Conservation (phyloP, 2,329 filamentous ascomycete species). For the Talaromyces pinophilus region DNA sequence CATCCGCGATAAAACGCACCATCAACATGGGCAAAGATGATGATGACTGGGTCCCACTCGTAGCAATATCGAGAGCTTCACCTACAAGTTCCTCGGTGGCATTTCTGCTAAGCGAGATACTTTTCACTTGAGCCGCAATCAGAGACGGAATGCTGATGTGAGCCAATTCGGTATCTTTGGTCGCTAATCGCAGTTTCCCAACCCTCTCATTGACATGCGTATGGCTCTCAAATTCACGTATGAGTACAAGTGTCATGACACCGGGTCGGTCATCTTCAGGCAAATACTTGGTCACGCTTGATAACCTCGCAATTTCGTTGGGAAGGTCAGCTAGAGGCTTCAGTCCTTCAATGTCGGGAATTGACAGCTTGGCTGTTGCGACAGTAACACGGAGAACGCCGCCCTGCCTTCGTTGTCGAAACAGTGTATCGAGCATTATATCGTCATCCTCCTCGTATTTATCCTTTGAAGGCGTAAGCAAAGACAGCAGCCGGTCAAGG, state of each 20-base stretch:
- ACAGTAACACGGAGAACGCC: slow-evolving; percentile 73
- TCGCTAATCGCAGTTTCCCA: slow-evolving; percentile 62
- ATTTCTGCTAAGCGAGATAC: slow-evolving; percentile 64
- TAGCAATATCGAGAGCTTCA: slow-evolving; percentile 51
- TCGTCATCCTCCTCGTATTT: slow-evolving; percentile 89
- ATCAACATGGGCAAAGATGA: slow-evolving; percentile 67
- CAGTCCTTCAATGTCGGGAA: slow-evolving; percentile 66
- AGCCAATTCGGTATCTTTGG: slow-evolving; percentile 67
- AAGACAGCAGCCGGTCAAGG: slow-evolving; percentile 74
- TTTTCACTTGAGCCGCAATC: slow-evolving; percentile 72
- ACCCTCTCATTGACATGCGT: slow-evolving; percentile 68
- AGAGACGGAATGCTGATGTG: slow-evolving; percentile 85
- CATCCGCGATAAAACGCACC: slow-evolving; percentile 86
- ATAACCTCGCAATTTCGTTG: slow-evolving; percentile 77
- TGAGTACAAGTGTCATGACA: slow-evolving; percentile 69
- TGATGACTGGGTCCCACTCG: slow-evolving; percentile 25
- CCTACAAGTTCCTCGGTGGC: slow-evolving; percentile 70
- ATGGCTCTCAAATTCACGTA: slow-evolving; percentile 64
- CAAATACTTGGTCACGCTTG: slow-evolving; percentile 88
- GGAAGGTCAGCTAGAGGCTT: slow-evolving; percentile 68
- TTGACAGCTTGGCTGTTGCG: slow-evolving; percentile 62
- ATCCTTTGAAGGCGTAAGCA: slow-evolving; percentile 89
- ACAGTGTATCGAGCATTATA: slow-evolving; percentile 87
- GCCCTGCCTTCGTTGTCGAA: slow-evolving; percentile 83
- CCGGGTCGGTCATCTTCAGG: slow-evolving; percentile 94